These are phyloP conservation scores for Oryza coarctata DNA, from an alignment of 176 grass and related monocot species.

Conservation along the genomic window DNA sequence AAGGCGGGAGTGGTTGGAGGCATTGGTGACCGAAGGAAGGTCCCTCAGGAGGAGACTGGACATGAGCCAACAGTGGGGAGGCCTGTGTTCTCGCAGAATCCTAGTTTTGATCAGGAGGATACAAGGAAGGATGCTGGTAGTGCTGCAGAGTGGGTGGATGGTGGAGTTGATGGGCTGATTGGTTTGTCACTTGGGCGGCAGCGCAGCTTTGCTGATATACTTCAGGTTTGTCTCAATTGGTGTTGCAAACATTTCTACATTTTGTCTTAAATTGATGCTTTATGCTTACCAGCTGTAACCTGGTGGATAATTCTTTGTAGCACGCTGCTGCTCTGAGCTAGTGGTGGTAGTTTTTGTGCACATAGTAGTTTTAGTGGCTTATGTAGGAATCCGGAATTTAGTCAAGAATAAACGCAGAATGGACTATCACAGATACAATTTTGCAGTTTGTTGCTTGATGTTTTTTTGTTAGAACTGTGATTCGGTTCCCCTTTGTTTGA, in stretches of 20 bases:
- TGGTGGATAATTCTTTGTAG: background rate
- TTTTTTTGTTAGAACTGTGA: background rate
- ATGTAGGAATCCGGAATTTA: background rate
- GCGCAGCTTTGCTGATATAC: conserved; percentile 76
- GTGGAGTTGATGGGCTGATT: conserved; percentile 65
- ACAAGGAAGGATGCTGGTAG: conserved; percentile 33
- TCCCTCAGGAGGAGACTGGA: conserved; percentile 34
- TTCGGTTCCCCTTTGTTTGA: conserved; percentile 5
- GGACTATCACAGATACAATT: background rate
- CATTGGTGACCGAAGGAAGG: conserved; percentile 75
- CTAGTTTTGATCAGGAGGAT: conserved; percentile 45
- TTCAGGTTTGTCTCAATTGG: conserved; percentile 68
- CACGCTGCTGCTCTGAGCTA: background rate
- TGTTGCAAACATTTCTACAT: conserved; percentile 1
- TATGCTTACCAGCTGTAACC: background rate
- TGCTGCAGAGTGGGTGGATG: conserved; percentile 60
- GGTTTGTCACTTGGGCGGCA: conserved; percentile 67
- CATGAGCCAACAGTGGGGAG: conserved; percentile 35
- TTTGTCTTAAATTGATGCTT: conserved; percentile 14
- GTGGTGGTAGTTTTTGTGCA: background rate
- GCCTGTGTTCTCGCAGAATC: conserved; percentile 55
- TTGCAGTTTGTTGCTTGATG: background rate
- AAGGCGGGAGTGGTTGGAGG: conserved; percentile 60
- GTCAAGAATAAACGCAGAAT: background rate
- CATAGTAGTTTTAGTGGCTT: background rate